Evolutionary conservation across 2,329 filamentous ascomycete species (phyloP).

Genomic region (Diplodia mutila): DNA sequence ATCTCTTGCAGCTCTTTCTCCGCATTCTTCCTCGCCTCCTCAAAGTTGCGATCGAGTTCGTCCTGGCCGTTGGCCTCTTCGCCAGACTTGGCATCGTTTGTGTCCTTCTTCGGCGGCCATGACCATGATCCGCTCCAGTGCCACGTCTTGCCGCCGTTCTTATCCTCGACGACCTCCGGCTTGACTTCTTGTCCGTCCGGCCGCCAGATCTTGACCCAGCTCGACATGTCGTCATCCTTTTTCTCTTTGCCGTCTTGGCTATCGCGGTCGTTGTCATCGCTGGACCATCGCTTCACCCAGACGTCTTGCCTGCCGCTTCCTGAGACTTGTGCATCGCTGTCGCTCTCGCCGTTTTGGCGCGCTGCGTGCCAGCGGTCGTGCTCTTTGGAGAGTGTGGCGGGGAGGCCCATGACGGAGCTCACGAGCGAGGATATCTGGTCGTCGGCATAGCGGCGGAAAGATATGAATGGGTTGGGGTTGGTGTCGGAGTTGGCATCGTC

Average conservation of each 20-base stretch:
- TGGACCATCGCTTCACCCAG: slow-evolving; percentile 12
- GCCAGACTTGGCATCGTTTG: background rate
- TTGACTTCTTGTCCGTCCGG: slow-evolving; percentile 15
- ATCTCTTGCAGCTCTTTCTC: slow-evolving; percentile 19
- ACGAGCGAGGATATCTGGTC: slow-evolving; percentile 60
- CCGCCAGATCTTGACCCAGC: slow-evolving; percentile 10
- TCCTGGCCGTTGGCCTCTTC: background rate
- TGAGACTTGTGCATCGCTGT: slow-evolving; percentile 22
- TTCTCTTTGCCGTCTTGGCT: background rate
- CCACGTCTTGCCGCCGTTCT: slow-evolving; percentile 22
- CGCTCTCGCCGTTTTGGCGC: slow-evolving; percentile 29
- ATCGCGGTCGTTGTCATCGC: background rate
- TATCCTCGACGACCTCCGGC: slow-evolving; percentile 20
- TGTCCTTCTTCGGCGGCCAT: slow-evolving; percentile 18
- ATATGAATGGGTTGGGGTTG: slow-evolving; percentile 56
- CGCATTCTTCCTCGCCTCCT: slow-evolving; percentile 19
- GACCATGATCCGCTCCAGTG: slow-evolving; percentile 21
- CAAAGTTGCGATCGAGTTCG: background rate
- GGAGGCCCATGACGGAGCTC: slow-evolving; percentile 55
- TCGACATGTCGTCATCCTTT: background rate
- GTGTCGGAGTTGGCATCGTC: background rate
- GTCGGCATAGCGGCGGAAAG: slow-evolving; percentile 65
- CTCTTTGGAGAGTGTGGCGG: slow-evolving; percentile 39
- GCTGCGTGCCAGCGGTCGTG: slow-evolving; percentile 29
- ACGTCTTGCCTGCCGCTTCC: background rate